Evolutionary conservation across 2,329 filamentous ascomycete species (phyloP), one percentile per base, ranked within the genome.

Genomic region (Elsinoe necatrix): DNA sequence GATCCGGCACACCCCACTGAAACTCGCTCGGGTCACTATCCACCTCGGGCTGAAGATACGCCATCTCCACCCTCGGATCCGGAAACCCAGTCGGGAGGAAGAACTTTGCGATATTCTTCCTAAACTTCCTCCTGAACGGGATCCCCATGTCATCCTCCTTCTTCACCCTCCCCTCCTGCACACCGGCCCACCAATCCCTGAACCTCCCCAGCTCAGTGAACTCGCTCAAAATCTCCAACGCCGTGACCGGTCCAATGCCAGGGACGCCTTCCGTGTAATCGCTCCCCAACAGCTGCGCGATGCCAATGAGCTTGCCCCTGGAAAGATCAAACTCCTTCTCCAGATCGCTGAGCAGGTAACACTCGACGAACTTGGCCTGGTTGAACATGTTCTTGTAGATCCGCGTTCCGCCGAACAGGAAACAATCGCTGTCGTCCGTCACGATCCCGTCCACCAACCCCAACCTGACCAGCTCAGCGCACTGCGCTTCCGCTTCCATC

Each of bases 361-460:
- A 97, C 73, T 98, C 93, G 41, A 98, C 93, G 64, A 89, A 95
- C 69, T 98, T 98, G 70, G 93, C 93, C 64, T 89, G 86, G 71
- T 96, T 98, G 77, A 98, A 98, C 90, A 98, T 95, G 75, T 98
- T 98, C 71, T 98, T 98, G 78, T 98, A 98, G 20, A 98, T 87
- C 16, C 92, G 80, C 0, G 90, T 98, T 35, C 93, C 95, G 16
- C 93, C 95, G 69, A 98, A 98, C 0, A 98, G 80, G 66, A 98
- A 98, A 0, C 86, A 95, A 75, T 98, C 93, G 2, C 87, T 95
- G 68, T 98, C 93, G 66, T 98, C 93, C 0, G 95, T 98, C 27
- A 98, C 91, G 60, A 98, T 95, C 11, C 95, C 93, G 68, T 98
- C 95, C 7, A 98, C 95, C 0, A 97, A 81, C 0, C 89, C 89